Percentiles rank a stretch among this genome's conserved stretches.
Evolutionary conservation across 2,329 filamentous ascomycete genomes (phyloP).

Genomic region (Leptographium procerum): DNA sequence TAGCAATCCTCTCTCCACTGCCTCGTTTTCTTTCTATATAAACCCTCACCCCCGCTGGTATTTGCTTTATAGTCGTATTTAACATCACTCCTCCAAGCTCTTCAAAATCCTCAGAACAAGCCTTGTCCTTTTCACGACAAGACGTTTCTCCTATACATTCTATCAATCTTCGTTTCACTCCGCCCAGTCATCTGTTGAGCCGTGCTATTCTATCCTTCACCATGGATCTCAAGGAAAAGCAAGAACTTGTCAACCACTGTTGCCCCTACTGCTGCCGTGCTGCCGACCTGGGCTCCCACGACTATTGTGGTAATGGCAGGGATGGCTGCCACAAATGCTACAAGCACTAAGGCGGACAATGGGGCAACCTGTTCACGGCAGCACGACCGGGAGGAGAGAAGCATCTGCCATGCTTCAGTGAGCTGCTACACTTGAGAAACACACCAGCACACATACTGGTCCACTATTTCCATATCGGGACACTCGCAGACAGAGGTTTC

Average conservation of each 20-base stretch:
- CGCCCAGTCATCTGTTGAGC: neutral
- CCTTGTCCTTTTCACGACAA: neutral
- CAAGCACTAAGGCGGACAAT: conserved; percentile 14
- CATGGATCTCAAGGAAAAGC: conserved; percentile 32
- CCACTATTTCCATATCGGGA: neutral
- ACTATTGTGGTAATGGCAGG: conserved; percentile 30
- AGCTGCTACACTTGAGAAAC: neutral
- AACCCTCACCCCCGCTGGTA: neutral
- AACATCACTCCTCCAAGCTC: neutral
- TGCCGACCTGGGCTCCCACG: conserved; percentile 37
- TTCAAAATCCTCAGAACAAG: neutral
- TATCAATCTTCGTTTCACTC: too few species aligned
- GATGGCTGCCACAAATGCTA: conserved; percentile 31
- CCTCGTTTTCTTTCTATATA: neutral
- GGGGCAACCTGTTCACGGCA: neutral
- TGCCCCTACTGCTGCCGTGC: conserved; percentile 41
- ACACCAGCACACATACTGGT: neutral
- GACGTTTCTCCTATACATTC: neutral
- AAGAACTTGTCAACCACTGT: conserved; percentile 36
- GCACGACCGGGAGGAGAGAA: neutral
- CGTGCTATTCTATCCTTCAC: conserved; percentile 2
- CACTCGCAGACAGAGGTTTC: neutral
- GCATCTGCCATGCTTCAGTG: neutral
- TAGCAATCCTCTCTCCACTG: neutral
- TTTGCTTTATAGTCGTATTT: too few species aligned